Percentiles rank a stretch among this genome's conserved stretches.
Conservation (phyloP, 495 filamentous ascomycete genomes). For the Xylaria venustula region DNA sequence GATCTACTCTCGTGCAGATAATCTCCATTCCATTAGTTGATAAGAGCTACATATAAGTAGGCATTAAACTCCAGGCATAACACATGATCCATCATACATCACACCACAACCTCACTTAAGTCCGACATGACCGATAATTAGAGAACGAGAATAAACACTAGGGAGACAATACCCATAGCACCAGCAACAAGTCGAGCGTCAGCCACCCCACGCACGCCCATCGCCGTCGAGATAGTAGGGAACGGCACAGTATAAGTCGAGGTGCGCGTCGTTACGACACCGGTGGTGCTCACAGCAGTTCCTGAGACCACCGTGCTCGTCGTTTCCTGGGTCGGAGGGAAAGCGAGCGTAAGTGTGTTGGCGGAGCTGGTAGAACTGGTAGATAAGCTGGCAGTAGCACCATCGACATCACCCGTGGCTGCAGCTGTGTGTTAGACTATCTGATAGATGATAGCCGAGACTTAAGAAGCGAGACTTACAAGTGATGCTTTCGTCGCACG, state of each 20-base stretch:
- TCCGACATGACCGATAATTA: not conserved
- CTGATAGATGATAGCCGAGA: not conserved
- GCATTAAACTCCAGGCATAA: not conserved
- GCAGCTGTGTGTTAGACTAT: not conserved
- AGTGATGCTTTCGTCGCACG: not conserved
- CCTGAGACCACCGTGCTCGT: not conserved
- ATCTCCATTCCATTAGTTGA: not conserved
- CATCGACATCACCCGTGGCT: constrained; percentile 7
- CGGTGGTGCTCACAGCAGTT: not conserved
- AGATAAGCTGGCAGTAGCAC: not conserved
- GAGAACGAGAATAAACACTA: not conserved
- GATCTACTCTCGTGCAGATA: not conserved
- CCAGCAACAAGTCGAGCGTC: not conserved
- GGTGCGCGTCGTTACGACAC: not conserved
- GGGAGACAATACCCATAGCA: not conserved
- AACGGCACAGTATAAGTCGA: not conserved
- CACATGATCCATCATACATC: not conserved
- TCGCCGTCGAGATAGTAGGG: not conserved
- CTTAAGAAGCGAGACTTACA: not conserved
- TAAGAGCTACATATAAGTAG: not conserved
- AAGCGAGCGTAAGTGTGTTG: not conserved
- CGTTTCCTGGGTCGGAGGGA: not conserved
- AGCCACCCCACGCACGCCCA: not conserved
- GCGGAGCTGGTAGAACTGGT: not conserved
- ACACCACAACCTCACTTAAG: not conserved